Base-by-base conservation (phyloP, 176 grass and related monocot genomes). In the Oryza nivara region DNA sequence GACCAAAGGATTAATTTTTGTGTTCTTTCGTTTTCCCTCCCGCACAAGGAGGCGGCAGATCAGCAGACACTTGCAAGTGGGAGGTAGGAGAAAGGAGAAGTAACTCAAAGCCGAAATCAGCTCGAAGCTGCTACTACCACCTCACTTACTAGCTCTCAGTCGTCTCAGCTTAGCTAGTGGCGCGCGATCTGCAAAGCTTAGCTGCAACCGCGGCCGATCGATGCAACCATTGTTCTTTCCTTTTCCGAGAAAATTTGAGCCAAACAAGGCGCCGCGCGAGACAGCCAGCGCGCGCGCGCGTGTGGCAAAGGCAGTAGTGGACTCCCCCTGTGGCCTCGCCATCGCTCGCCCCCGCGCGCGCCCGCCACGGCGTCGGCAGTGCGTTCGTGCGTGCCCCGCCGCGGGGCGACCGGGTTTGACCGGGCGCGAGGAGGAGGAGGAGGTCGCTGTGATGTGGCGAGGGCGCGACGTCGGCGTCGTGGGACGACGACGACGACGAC, bases 231-330 rank as follows among this genome's bases (percentile, higher is more conserved):
- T 6, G 17, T 68, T 52, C 34, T 74, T 34, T 75, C 77, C 70
- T 67, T 74, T 67, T 80, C 34, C 2, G 34, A 43, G 60, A 86
- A 86, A 81, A 80, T 68, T 81, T 86, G n/a, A n/a, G 77, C 13
- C 32, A 17, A 44, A 54, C 30, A 79, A 67, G 76, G 69, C 22
- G 43, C 36, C 36, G 36, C 3, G 30, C 54, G 30, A 32, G 30
- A 36, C 12, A 51, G 9, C 41, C 6, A 41, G 17, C 41, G 35
- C n/a, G 43, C 43, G 38, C 38, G 5, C 26, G n/a, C 0, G 32
- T 5, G 12, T 6, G n/a, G 7, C 34, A 6, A 7, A 7, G 2
- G 0, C 23, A 74, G 61, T 83, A 32, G 30, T 32, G 30, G 81
- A 19, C 7, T 49, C 60, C 4, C 19, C 5, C 43, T 1, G 68